phyloP scores from a whole-genome alignment of 371 early-diverging fungal species.

The Smittium mucronatum region DNA sequence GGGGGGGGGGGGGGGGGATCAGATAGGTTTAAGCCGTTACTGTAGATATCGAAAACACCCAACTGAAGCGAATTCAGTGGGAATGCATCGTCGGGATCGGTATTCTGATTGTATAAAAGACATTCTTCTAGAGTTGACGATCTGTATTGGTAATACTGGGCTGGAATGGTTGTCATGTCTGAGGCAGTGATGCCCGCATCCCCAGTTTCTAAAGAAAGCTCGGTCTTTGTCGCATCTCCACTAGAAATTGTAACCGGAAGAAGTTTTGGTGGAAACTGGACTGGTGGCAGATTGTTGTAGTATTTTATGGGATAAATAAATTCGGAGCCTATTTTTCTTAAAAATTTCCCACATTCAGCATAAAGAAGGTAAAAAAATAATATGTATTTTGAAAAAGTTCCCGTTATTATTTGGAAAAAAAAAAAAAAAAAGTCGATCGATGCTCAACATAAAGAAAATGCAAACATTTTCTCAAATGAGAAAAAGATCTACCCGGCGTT shows the following conservation, averaged over 20 bases:
- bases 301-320: conserved; percentile 64
- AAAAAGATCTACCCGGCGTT: no score
- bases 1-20: not conserved
- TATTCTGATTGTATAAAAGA: conserved; percentile 44
- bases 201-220: not conserved
- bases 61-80: conserved; percentile 52
- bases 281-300: conserved; percentile 59
- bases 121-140: conserved; percentile 47
- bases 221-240: not conserved
- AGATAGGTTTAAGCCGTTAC: conserved; percentile 12
- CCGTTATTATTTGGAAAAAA: no score
- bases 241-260: conserved; percentile 36
- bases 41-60: conserved; percentile 42
- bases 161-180: conserved; percentile 23
- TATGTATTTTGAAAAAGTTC: no score
- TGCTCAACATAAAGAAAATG: no score
- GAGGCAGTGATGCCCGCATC: conserved; percentile 23
- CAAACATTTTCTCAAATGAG: no score
- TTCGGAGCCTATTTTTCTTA: conserved; percentile 52
- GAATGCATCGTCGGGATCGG: conserved; percentile 53
- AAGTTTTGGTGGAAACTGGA: conserved; percentile 75
- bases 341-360: no score
- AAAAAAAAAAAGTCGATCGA: no score
- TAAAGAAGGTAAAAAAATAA: no score
- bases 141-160: conserved; percentile 43